Percentiles rank a stretch among this genome's conserved stretches.
Evolutionary conservation across 768 basidiomycete species (phyloP).

Genomic region (Boletus tomentosulus): DNA sequence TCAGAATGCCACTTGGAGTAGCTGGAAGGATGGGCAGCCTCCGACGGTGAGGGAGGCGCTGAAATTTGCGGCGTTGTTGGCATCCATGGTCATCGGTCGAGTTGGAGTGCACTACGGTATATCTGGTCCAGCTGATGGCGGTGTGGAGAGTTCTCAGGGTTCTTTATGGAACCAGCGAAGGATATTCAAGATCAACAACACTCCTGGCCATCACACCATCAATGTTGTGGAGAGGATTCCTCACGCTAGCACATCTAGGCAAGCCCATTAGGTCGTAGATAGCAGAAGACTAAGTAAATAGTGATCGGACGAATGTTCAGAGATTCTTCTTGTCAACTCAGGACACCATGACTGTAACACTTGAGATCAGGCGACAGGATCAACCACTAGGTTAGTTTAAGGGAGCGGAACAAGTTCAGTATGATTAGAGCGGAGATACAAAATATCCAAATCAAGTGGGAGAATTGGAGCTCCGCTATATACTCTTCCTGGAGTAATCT

Average conservation of each 20-base stretch:
- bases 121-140: background rate
- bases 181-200: slow-evolving; percentile 7
- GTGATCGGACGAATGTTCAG: background rate
- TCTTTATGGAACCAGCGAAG: slow-evolving; percentile 36
- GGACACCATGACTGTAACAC: background rate
- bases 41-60: slow-evolving; percentile 49
- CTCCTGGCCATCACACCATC: background rate
- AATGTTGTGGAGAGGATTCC: background rate
- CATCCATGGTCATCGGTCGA: slow-evolving; percentile 38
- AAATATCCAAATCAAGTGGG: background rate
- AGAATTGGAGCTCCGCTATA: slow-evolving; percentile 7
- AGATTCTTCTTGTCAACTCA: background rate
- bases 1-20: slow-evolving; percentile 1
- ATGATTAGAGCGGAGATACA: background rate
- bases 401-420: background rate
- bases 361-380: background rate
- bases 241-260: slow-evolving; percentile 9
- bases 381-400: no score
- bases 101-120: slow-evolving; percentile 26
- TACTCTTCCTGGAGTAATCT: no score
- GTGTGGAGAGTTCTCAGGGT: slow-evolving; percentile 32
- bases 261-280: slow-evolving; percentile 3
- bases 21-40: slow-evolving; percentile 21
- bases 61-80: slow-evolving; percentile 46
- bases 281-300: no score